Percentiles rank a stretch among this genome's conserved stretches.
Conservation (phyloP, 768 basidiomycete species). For the Chalciporus pseudorubinellus region DNA sequence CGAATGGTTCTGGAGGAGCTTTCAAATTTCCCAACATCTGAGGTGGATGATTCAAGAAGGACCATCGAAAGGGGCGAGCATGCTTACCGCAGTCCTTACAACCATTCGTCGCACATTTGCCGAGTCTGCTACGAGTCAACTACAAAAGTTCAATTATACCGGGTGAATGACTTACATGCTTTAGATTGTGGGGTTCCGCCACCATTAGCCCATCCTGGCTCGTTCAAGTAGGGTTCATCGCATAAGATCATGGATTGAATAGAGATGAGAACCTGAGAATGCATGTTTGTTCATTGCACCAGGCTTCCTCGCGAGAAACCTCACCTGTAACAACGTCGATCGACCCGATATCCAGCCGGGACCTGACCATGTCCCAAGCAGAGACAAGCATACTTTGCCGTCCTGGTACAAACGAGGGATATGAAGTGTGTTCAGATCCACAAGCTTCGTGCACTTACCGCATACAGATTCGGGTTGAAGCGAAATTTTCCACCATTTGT, state of each 20-base stretch:
- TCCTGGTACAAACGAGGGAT: constrained; percentile 47
- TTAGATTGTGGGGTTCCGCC: constrained; percentile 73
- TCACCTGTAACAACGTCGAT: constrained; percentile 83
- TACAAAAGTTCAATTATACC: neutral
- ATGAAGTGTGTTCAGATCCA: neutral
- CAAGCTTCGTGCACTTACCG: constrained; percentile 44
- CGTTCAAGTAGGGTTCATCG: constrained; percentile 89
- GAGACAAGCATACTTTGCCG: constrained; percentile 90
- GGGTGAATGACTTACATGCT: constrained; percentile 54
- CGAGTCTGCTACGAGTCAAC: constrained; percentile 55
- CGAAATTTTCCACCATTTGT: constrained; percentile 87
- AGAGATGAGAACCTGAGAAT: constrained; percentile 70
- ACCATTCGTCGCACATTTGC: constrained; percentile 94
- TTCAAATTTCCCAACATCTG: constrained; percentile 86
- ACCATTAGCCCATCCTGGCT: constrained; percentile 81
- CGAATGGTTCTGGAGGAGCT: constrained; percentile 81
- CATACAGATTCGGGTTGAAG: constrained; percentile 94
- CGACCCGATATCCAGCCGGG: constrained; percentile 92
- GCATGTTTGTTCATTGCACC: neutral
- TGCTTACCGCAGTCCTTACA: constrained; percentile 75
- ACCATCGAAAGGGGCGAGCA: neutral
- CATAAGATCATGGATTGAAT: constrained; percentile 97
- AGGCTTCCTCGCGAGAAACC: constrained; percentile 10
- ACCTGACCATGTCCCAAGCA: constrained; percentile 90
- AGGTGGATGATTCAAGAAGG: constrained; percentile 11